These are phyloP conservation scores for Diaporthe ilicicola DNA, from an alignment of 2,329 filamentous ascomycete genomes.

Conservation along the genomic window DNA sequence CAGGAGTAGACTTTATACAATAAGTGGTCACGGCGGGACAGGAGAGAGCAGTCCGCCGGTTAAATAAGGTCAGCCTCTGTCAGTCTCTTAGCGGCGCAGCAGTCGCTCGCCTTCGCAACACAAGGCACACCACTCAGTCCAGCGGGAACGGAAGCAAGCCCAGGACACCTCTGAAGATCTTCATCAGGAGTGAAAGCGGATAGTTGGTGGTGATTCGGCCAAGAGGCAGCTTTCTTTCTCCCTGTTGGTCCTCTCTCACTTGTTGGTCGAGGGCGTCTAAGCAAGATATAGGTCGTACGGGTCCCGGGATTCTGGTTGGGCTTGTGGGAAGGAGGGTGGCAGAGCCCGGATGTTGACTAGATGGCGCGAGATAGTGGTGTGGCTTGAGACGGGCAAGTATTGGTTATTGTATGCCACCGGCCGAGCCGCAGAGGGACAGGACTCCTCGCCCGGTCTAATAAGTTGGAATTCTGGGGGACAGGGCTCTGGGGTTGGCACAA, in stretches of 20 bases:
- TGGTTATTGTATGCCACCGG: conserved; percentile 33
- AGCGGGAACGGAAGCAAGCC: conserved; percentile 24
- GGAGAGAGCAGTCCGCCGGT: conserved; percentile 29
- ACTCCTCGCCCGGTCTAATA: conserved; percentile 27
- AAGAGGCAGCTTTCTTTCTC: conserved; percentile 5
- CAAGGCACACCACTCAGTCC: conserved; percentile 26
- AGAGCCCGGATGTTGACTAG: conserved; percentile 22
- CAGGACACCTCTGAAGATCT: background rate
- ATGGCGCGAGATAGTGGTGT: conserved; percentile 24
- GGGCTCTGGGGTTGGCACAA: conserved; percentile 23
- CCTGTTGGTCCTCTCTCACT: background rate
- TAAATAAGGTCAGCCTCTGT: conserved; percentile 30
- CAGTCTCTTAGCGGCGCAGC: conserved; percentile 29
- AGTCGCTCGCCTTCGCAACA: conserved; percentile 11
- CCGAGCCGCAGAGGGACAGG: conserved; percentile 32
- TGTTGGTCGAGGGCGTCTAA: background rate
- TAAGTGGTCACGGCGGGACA: conserved; percentile 2
- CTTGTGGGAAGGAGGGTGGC: conserved; percentile 9
- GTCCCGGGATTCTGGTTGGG: conserved; percentile 11
- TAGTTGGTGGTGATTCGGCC: background rate
- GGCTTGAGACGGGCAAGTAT: conserved; percentile 29
- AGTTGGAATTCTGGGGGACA: conserved; percentile 16
- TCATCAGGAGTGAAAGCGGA: background rate
- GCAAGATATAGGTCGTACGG: conserved; percentile 18
- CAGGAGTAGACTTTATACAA: background rate